These are phyloP conservation scores for Penicillium sp. DNA, from an alignment of 2,329 filamentous ascomycete species.

Conservation along the genomic window DNA sequence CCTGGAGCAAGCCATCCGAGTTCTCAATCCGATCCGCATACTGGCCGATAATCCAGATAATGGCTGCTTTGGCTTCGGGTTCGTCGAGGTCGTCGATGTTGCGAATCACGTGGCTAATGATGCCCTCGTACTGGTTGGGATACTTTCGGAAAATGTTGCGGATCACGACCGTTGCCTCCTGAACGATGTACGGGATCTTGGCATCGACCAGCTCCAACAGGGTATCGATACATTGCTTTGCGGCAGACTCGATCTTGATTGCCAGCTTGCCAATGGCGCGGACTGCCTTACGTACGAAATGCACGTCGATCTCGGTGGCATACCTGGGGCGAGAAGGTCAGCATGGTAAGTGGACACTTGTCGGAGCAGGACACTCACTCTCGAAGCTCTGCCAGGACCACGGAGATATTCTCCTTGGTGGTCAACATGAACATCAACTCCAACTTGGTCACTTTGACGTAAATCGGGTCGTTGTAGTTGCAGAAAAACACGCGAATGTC, in stretches of 20 bases:
- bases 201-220: constrained; percentile 90
- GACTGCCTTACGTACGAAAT: constrained; percentile 97
- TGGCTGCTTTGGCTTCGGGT: constrained; percentile 94
- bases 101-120: constrained; percentile 92
- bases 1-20: constrained; percentile 86
- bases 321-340: constrained; percentile 50
- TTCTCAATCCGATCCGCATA: constrained; percentile 98
- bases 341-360: neutral
- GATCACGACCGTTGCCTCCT: constrained; percentile 97
- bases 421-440: constrained; percentile 99
- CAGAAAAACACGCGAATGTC: constrained; percentile 99
- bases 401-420: constrained; percentile 89
- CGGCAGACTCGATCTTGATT: constrained; percentile 97
- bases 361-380: constrained; percentile 58
- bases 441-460: constrained; percentile 98
- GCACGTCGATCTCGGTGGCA: constrained; percentile 96
- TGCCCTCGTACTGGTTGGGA: constrained; percentile 96
- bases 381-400: constrained; percentile 87
- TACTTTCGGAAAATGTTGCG: constrained; percentile 99
- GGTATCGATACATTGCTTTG: constrained; percentile 85
- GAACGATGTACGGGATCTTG: constrained; percentile 98
- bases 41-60: constrained; percentile 99
- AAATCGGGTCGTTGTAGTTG: constrained; percentile 99
- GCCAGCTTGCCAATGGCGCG: constrained; percentile 96
- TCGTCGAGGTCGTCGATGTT: constrained; percentile 96